Conservation (phyloP, 805 yeast genomes). For the Saccharomycopsis sp. region DNA sequence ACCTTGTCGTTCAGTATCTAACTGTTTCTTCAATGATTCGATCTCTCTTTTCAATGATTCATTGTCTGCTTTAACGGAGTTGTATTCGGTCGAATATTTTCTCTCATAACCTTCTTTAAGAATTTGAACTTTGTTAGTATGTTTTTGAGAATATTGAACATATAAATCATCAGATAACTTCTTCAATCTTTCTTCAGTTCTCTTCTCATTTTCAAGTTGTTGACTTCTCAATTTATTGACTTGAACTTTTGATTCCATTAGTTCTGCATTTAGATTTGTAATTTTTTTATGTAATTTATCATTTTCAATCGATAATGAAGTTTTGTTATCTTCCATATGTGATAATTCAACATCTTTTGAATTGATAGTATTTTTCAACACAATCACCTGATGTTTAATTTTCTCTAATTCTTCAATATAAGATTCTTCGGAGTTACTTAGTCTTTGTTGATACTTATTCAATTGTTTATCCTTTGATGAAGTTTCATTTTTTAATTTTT, state of each 20-base stretch:
- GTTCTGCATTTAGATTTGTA: slow-evolving; percentile 21
- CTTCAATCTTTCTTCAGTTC: slow-evolving; percentile 44
- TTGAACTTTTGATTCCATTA: slow-evolving; percentile 13
- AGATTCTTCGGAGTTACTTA: slow-evolving; percentile 5
- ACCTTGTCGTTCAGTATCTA: slow-evolving; percentile 44
- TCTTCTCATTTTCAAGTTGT: slow-evolving; percentile 30
- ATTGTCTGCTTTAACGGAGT: slow-evolving; percentile 32
- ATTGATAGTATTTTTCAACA: slow-evolving; percentile 14
- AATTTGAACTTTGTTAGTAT: slow-evolving; percentile 57
- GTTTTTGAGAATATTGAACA: slow-evolving; percentile 66
- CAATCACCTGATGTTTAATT: slow-evolving; percentile 8
- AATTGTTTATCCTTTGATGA: slow-evolving; percentile 5
- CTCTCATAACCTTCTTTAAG: slow-evolving; percentile 49
- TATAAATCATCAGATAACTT: slow-evolving; percentile 62
- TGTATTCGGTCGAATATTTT: slow-evolving; percentile 38
- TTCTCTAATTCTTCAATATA: slow-evolving; percentile 14
- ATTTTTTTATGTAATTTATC: slow-evolving; percentile 18
- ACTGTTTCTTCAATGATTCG: slow-evolving; percentile 37
- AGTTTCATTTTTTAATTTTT: slow-evolving; percentile 3
- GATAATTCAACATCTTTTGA: slow-evolving; percentile 11
- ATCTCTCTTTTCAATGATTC: slow-evolving; percentile 40
- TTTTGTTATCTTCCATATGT: slow-evolving; percentile 18
- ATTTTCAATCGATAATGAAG: slow-evolving; percentile 11
- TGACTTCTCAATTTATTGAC: slow-evolving; percentile 7
- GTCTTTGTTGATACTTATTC: slow-evolving; percentile 5